phyloP scores from a whole-genome alignment of 2,329 filamentous ascomycete genomes.

The Didymella lethalis region DNA sequence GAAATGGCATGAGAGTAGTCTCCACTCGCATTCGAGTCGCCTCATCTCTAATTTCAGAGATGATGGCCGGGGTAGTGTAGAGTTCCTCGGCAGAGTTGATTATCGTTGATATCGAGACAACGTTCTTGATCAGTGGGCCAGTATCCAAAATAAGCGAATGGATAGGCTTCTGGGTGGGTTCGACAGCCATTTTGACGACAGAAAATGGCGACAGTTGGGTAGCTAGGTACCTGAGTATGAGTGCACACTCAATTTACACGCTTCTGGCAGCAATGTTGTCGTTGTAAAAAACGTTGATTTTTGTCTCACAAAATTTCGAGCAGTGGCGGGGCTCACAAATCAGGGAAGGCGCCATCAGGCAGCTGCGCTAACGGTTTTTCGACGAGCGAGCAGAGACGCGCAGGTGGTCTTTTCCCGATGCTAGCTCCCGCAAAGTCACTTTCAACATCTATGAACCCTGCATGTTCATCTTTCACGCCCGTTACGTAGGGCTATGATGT shows the following conservation, averaged over 20 bases:
- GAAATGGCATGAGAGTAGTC: slow-evolving; percentile 83
- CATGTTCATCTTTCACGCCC: neutral
- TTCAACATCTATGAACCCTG: slow-evolving; percentile 19
- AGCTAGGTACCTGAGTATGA: slow-evolving; percentile 10
- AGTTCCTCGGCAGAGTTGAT: slow-evolving; percentile 72
- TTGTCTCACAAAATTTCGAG: slow-evolving; percentile 26
- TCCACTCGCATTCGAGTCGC: slow-evolving; percentile 82
- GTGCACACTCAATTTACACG: neutral
- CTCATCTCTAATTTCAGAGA: slow-evolving; percentile 86
- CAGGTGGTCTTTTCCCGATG: slow-evolving; percentile 6
- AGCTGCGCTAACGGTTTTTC: slow-evolving; percentile 5
- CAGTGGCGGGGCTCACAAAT: slow-evolving; percentile 25
- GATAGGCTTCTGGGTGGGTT: slow-evolving; percentile 67
- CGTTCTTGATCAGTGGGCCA: slow-evolving; percentile 92
- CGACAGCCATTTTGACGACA: slow-evolving; percentile 32
- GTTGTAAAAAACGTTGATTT: slow-evolving; percentile 6
- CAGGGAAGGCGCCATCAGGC: neutral
- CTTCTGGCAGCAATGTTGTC: slow-evolving; percentile 4
- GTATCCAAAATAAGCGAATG: slow-evolving; percentile 89
- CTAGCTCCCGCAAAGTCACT: slow-evolving; percentile 17
- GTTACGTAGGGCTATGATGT: neutral
- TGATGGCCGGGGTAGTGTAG: slow-evolving; percentile 79
- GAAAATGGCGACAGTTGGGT: slow-evolving; percentile 20
- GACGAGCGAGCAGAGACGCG: slow-evolving; percentile 16
- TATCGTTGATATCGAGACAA: slow-evolving; percentile 83